Evolutionary conservation across 805 yeast genomes (phyloP).

Genomic region (Metschnikowia sp.): DNA sequence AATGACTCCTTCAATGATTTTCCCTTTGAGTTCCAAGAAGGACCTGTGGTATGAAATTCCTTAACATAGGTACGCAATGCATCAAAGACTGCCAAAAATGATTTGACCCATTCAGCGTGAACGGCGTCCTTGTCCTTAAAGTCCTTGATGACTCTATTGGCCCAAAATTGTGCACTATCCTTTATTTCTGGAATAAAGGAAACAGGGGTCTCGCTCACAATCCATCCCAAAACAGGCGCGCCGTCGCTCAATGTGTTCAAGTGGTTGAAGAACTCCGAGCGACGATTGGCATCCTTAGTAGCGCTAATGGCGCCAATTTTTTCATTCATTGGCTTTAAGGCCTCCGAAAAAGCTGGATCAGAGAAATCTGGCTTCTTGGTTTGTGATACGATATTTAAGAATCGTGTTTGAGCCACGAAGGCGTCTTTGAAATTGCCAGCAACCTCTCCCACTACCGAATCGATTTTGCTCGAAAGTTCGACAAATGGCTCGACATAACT

Average conservation of each 20-base stretch:
- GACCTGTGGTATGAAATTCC: conserved; percentile 80
- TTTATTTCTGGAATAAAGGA: conserved; percentile 76
- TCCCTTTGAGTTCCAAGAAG: conserved; percentile 68
- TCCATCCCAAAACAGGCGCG: conserved; percentile 88
- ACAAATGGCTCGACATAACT: conserved; percentile 60
- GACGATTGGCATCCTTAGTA: conserved; percentile 72
- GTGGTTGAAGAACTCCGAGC: conserved; percentile 61
- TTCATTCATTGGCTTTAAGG: conserved; percentile 67
- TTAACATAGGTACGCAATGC: conserved; percentile 71
- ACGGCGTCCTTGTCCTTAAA: conserved; percentile 65
- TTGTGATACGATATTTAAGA: conserved; percentile 55
- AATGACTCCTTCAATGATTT: conserved; percentile 52
- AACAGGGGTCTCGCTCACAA: conserved; percentile 71
- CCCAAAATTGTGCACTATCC: conserved; percentile 92
- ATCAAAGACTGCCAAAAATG: conserved; percentile 60
- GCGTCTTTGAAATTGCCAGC: conserved; percentile 50
- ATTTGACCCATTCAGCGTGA: conserved; percentile 80
- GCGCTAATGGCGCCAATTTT: conserved; percentile 54
- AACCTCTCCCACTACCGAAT: conserved; percentile 54
- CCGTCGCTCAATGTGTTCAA: conserved; percentile 87
- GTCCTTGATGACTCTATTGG: conserved; percentile 85
- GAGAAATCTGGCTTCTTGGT: conserved; percentile 63
- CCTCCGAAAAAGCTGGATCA: conserved; percentile 51
- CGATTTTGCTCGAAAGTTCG: conserved; percentile 48
- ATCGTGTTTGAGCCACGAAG: conserved; percentile 54